phyloP scores from a whole-genome alignment of 441 rosid species.

The Theobroma grandiflorum region DNA sequence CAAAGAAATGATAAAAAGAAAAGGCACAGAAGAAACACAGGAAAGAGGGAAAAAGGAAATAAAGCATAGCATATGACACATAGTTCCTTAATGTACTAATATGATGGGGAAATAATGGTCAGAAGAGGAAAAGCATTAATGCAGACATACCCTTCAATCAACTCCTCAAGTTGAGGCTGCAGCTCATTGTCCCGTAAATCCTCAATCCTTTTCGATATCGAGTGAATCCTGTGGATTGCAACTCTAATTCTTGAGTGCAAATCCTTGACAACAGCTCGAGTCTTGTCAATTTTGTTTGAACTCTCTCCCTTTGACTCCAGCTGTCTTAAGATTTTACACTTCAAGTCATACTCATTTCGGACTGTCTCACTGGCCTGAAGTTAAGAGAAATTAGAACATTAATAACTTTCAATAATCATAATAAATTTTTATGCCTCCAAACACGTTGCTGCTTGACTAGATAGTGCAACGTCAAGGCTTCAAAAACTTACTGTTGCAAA shows the following conservation, averaged over 20 bases:
- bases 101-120: neutral
- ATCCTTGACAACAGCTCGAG: conserved; percentile 91
- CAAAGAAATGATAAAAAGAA: neutral
- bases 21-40: neutral
- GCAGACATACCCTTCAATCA: conserved; percentile 79
- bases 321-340: conserved; percentile 67
- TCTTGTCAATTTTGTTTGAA: conserved; percentile 67
- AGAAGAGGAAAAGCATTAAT: neutral
- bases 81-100: neutral
- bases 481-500: neutral
- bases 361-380: conserved; percentile 82
- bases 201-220: conserved; percentile 89
- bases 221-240: conserved; percentile 88
- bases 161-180: conserved; percentile 96
- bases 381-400: conserved; percentile 15
- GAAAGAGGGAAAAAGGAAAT: neutral
- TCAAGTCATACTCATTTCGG: conserved; percentile 76
- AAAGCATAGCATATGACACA: neutral
- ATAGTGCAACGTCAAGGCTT: neutral
- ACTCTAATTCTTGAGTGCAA: conserved; percentile 92
- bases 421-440: neutral
- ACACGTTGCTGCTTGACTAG: neutral
- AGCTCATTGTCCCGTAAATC: conserved; percentile 93
- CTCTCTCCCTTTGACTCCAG: conserved; percentile 76
- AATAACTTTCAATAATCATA: neutral